Percentiles rank a stretch among this genome's conserved stretches.
phyloP scores from a whole-genome alignment of 116 monocot genomes.

The Posidonia oceanica region DNA sequence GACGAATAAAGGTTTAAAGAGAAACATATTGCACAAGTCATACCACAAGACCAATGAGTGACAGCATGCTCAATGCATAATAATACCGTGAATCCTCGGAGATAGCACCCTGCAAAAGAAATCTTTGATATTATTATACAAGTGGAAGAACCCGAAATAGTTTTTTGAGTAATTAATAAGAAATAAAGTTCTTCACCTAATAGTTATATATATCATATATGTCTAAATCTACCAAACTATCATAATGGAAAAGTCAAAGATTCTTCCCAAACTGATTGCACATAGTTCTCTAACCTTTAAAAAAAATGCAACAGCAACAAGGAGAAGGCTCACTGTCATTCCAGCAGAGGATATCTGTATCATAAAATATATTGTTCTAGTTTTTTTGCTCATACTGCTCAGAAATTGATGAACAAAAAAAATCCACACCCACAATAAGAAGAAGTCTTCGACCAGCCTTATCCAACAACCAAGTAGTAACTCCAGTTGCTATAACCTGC shows the following conservation, averaged over 20 bases:
- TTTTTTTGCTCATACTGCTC: not conserved
- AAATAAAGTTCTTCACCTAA: not conserved
- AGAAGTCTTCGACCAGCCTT: conserved; percentile 83
- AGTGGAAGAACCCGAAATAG: too few relatives aligned
- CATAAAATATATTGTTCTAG: not conserved
- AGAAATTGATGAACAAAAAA: too few relatives aligned
- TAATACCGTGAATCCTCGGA: conserved; percentile 37
- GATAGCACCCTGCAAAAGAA: conserved; percentile 31
- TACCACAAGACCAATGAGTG: conserved; percentile 90
- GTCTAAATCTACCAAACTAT: conserved; percentile 6
- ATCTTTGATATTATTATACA: not conserved
- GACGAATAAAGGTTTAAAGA: not conserved
- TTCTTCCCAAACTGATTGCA: too few relatives aligned
- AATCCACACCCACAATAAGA: conserved; percentile 53
- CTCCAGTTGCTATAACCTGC: conserved; percentile 83
- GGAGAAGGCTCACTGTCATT: conserved; percentile 69
- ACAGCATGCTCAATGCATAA: conserved; percentile 48
- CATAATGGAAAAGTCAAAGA: too few relatives aligned
- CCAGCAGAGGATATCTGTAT: conserved; percentile 61
- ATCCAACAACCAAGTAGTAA: conserved; percentile 87
- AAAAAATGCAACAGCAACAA: conserved; percentile 71
- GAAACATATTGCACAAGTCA: conserved; percentile 6
- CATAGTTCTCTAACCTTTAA: conserved; percentile 41
- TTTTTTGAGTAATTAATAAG: too few relatives aligned
- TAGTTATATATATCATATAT: not conserved